Percentiles rank a stretch among this genome's conserved stretches.
Conservation (phyloP, 768 basidiomycete genomes). For the Leucocoprinus sp. region DNA sequence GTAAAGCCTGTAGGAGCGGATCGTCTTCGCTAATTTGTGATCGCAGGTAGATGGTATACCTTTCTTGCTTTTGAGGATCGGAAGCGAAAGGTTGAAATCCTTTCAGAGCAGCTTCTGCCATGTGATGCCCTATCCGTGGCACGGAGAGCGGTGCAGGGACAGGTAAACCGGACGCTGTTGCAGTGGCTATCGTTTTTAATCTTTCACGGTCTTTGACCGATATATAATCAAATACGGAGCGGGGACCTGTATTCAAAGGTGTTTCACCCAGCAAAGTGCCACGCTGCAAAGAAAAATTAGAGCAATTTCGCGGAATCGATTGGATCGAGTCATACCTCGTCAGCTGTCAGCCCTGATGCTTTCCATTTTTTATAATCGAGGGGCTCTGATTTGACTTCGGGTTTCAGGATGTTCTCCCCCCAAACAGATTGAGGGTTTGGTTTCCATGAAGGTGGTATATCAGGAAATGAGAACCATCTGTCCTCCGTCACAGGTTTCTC, state of each 20-base stretch:
- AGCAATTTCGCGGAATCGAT: neutral
- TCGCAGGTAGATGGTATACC: slow-evolving; percentile 76
- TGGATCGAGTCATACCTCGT: slow-evolving; percentile 46
- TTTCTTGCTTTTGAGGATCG: slow-evolving; percentile 71
- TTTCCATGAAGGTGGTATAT: slow-evolving; percentile 77
- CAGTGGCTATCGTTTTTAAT: slow-evolving; percentile 49
- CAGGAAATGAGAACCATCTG: slow-evolving; percentile 74
- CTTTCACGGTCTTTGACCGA: slow-evolving; percentile 89
- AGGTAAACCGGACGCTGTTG: slow-evolving; percentile 14
- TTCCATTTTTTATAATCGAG: slow-evolving; percentile 45
- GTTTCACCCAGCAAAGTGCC: slow-evolving; percentile 80
- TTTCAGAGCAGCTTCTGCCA: slow-evolving; percentile 77
- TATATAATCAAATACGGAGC: slow-evolving; percentile 91
- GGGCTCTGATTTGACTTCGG: slow-evolving; percentile 15
- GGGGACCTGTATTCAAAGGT: slow-evolving; percentile 55
- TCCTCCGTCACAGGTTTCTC: slow-evolving; percentile 63
- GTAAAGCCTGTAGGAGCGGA: slow-evolving; percentile 42
- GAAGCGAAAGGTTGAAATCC: slow-evolving; percentile 87
- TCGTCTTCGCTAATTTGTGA: slow-evolving; percentile 52
- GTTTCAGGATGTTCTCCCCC: slow-evolving; percentile 28
- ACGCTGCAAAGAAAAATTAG: slow-evolving; percentile 39
- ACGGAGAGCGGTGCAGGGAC: slow-evolving; percentile 13
- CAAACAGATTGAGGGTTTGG: slow-evolving; percentile 80
- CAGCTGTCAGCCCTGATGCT: slow-evolving; percentile 47
- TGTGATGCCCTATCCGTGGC: slow-evolving; percentile 62